Evolutionary conservation across 2,329 filamentous ascomycete genomes (phyloP).

Genomic region (Geosmithia putterillii): DNA sequence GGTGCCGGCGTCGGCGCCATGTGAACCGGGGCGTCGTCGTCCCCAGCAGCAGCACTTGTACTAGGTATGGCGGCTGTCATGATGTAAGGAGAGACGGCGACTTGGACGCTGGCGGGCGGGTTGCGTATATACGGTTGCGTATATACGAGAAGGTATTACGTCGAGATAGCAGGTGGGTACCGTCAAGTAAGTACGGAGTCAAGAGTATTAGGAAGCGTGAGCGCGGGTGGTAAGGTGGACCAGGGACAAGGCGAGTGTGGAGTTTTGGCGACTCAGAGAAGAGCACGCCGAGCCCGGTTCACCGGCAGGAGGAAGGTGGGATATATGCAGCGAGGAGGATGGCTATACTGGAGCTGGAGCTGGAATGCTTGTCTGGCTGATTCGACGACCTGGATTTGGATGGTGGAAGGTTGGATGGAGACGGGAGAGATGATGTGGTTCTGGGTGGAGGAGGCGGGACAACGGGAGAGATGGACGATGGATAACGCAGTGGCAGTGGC

Average conservation of each 20-base stretch:
- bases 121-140: background rate
- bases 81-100: constrained; percentile 4
- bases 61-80: constrained; percentile 27
- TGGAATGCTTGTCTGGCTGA: background rate
- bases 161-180: background rate
- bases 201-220: background rate
- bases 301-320: background rate
- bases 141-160: background rate
- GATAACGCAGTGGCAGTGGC: background rate
- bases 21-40: too few species aligned
- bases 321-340: too few species aligned
- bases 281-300: background rate
- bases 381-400: background rate
- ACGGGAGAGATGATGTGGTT: background rate
- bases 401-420: background rate
- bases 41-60: constrained; percentile 15
- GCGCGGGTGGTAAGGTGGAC: background rate
- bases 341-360: too few species aligned
- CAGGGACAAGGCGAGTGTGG: background rate
- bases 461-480: background rate
- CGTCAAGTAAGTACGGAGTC: background rate
- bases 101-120: background rate
- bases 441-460: background rate
- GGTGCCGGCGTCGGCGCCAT: too few species aligned
- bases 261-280: background rate